A percentile compares a stretch with the other conserved stretches of the same genome.
phyloP scores from a whole-genome alignment of 2,329 filamentous ascomycete species.

The Metarhizium album region DNA sequence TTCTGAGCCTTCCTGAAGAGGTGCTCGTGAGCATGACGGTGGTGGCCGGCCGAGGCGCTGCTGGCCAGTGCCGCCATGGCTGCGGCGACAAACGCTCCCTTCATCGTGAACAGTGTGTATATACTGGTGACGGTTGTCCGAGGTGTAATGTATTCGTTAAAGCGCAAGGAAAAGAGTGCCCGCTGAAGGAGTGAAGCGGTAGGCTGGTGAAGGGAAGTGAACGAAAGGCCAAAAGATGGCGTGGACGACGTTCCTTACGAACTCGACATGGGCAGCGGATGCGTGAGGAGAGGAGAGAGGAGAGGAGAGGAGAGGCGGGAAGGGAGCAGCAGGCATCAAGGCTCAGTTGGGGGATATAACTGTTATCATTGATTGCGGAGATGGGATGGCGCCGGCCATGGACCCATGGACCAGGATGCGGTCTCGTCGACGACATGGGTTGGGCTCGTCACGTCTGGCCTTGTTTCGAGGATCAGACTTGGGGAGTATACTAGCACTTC shows the following conservation, averaged over 20 bases:
- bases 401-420: too few species aligned
- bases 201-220: conserved; percentile 29
- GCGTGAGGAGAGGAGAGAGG: conserved; percentile 27
- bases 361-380: background rate
- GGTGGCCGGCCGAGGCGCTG: conserved; percentile 44
- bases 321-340: too few species aligned
- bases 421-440: too few species aligned
- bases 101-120: conserved; percentile 53
- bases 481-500: too few species aligned
- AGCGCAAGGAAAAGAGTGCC: conserved; percentile 50
- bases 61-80: conserved; percentile 50
- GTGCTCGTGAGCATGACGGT: conserved; percentile 54
- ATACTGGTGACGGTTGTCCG: conserved; percentile 11
- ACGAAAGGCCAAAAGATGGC: conserved; percentile 40
- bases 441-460: too few species aligned
- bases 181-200: conserved; percentile 87
- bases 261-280: conserved; percentile 34
- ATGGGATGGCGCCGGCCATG: background rate
- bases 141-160: conserved; percentile 3
- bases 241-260: conserved; percentile 37
- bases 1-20: conserved; percentile 43
- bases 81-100: conserved; percentile 56
- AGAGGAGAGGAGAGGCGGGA: conserved; percentile 18
- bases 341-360: background rate
- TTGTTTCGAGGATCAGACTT: too few species aligned